Percentiles rank a stretch among this genome's conserved stretches.
These are phyloP conservation scores for Aspergillus taichungensis DNA, from an alignment of 495 filamentous ascomycete species.

Conservation along the genomic window DNA sequence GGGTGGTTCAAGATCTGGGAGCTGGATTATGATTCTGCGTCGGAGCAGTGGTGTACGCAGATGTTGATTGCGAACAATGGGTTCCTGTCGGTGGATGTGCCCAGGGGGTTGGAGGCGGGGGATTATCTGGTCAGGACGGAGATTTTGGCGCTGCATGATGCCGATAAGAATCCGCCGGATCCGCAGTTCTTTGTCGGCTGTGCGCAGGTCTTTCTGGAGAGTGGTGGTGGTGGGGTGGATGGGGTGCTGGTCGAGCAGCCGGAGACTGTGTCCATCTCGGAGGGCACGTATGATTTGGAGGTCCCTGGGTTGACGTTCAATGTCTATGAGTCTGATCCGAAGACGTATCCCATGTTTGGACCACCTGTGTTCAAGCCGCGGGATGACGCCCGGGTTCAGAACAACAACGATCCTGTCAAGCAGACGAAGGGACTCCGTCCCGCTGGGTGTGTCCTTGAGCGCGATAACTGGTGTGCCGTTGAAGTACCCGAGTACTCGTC, in stretches of 20 bases:
- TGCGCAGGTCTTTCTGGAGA: slow-evolving; percentile 56
- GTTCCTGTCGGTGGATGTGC: slow-evolving; percentile 50
- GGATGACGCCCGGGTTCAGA: neutral
- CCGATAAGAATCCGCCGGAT: slow-evolving; percentile 38
- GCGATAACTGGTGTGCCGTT: slow-evolving; percentile 63
- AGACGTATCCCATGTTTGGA: slow-evolving; percentile 51
- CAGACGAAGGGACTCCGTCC: slow-evolving; percentile 39
- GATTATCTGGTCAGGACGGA: slow-evolving; percentile 63
- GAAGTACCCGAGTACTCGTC: slow-evolving; percentile 46
- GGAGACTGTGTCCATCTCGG: slow-evolving; percentile 47
- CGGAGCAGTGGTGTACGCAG: slow-evolving; percentile 57
- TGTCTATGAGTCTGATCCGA: slow-evolving; percentile 41
- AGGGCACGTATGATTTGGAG: slow-evolving; percentile 46
- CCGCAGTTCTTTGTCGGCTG: slow-evolving; percentile 64
- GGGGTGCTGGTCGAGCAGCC: slow-evolving; percentile 15
- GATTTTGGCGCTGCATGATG: slow-evolving; percentile 58
- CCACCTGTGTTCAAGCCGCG: slow-evolving; percentile 38
- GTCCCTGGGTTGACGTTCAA: slow-evolving; percentile 52
- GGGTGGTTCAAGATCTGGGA: slow-evolving; percentile 81
- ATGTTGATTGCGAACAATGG: slow-evolving; percentile 56
- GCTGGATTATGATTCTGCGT: slow-evolving; percentile 47
- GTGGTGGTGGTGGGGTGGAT: slow-evolving; percentile 30
- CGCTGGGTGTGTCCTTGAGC: slow-evolving; percentile 46
- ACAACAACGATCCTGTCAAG: neutral
- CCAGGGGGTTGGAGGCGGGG: slow-evolving; percentile 50